Percentiles rank a stretch among this genome's conserved stretches.
Conservation (phyloP, 148 eudicot genomes). For the Fagopyrum tataricum region DNA sequence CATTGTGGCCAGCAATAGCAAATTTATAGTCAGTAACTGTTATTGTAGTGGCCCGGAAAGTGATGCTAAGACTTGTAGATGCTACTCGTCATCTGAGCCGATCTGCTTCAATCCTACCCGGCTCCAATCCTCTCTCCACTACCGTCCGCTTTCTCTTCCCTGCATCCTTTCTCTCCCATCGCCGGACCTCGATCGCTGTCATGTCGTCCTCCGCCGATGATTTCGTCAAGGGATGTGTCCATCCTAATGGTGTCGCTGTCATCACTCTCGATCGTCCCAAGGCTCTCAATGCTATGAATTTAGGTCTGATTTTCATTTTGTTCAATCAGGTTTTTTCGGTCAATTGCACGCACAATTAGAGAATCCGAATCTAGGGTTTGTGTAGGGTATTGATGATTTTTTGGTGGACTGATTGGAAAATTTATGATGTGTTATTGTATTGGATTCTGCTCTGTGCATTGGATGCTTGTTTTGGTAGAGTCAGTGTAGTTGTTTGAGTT, state of each 20-base stretch:
- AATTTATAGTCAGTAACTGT: no score
- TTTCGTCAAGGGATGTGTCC: slow-evolving; percentile 64
- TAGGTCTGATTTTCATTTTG: slow-evolving; percentile 35
- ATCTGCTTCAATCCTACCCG: slow-evolving; percentile 24
- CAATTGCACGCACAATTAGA: background rate
- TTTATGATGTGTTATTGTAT: background rate
- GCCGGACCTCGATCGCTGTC: slow-evolving; percentile 22
- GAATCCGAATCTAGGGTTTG: background rate
- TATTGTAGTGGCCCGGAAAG: background rate
- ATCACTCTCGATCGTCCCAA: slow-evolving; percentile 92
- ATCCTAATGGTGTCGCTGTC: slow-evolving; percentile 85
- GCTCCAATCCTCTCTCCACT: slow-evolving; percentile 15
- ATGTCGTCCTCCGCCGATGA: slow-evolving; percentile 51
- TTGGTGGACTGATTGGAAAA: background rate
- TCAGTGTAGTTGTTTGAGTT: background rate
- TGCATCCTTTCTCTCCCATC: background rate
- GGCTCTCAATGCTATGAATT: slow-evolving; percentile 97
- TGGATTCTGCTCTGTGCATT: background rate
- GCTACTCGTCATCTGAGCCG: slow-evolving; percentile 26
- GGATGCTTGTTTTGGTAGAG: background rate
- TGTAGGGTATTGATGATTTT: background rate
- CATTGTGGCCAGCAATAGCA: no score
- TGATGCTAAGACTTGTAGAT: slow-evolving; percentile 23
- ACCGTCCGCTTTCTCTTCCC: background rate
- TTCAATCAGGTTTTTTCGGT: background rate